Evolutionary conservation across 2,329 filamentous ascomycete genomes (phyloP).

Genomic region (Aaosphaeria pasadenensis): DNA sequence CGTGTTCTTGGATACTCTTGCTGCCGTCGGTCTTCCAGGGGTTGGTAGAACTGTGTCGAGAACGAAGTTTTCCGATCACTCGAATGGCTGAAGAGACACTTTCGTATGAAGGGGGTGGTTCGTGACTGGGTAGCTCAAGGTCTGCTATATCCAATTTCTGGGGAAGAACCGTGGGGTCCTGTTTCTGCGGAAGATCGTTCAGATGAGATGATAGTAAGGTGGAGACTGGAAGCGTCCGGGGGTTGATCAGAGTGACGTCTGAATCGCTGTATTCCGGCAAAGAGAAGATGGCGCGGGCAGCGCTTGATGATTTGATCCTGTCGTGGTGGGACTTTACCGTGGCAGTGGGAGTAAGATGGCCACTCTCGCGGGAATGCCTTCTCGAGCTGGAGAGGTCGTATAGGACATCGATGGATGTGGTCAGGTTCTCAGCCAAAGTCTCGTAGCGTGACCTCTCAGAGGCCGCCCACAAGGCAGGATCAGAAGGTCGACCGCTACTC

Average conservation of each 20-base stretch:
- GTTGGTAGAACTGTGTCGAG: conserved; percentile 32
- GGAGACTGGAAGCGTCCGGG: conserved; percentile 27
- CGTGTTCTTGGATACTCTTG: conserved; percentile 44
- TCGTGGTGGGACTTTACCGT: neutral
- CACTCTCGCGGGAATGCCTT: conserved; percentile 34
- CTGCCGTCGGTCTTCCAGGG: conserved; percentile 38
- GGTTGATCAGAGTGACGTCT: conserved; percentile 44
- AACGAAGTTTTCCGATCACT: conserved; percentile 44
- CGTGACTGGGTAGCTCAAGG: conserved; percentile 45
- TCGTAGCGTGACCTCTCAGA: conserved; percentile 72
- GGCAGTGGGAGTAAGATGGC: conserved; percentile 5
- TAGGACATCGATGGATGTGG: conserved; percentile 73
- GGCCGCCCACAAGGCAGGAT: conserved; percentile 46
- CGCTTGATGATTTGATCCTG: conserved; percentile 1
- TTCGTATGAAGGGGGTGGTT: conserved; percentile 48
- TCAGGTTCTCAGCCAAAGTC: conserved; percentile 71
- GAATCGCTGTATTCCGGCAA: conserved; percentile 35
- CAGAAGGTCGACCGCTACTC: conserved; percentile 22
- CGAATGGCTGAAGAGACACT: conserved; percentile 44
- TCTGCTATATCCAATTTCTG: conserved; percentile 43
- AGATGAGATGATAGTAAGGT: neutral
- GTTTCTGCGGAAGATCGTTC: conserved; percentile 6
- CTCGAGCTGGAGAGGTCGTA: conserved; percentile 72
- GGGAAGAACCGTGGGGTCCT: conserved; percentile 27
- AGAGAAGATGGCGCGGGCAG: conserved; percentile 26